Conservation (phyloP, 2,329 filamentous ascomycete species). For the Trichoderma sp. region DNA sequence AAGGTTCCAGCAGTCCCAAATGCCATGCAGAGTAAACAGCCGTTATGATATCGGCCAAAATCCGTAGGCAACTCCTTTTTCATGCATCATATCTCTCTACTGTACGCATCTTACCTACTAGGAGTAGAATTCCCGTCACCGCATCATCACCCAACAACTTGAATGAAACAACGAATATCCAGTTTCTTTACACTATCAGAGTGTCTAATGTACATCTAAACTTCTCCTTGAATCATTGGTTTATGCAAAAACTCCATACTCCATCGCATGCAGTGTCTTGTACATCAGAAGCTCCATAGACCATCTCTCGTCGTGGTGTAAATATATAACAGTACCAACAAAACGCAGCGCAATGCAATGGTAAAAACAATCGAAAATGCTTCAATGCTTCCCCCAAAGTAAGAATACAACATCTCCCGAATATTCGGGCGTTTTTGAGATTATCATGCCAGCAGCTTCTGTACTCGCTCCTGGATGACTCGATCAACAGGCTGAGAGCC, state of each 20-base stretch:
- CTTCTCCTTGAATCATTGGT: not conserved
- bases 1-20: not conserved
- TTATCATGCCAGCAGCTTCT: constrained; percentile 28
- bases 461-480: constrained; percentile 37
- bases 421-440: not conserved
- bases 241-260: constrained; percentile 4
- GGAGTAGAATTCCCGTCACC: not conserved
- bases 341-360: constrained; percentile 19
- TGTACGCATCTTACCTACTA: not conserved
- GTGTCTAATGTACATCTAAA: not conserved
- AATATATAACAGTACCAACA: not conserved
- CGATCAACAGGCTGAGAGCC: constrained; percentile 39
- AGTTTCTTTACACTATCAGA: not conserved
- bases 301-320: not conserved
- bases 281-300: constrained; percentile 1
- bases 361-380: not conserved
- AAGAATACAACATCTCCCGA: not conserved
- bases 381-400: not conserved
- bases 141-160: not conserved
- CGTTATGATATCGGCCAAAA: not conserved
- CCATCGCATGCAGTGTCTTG: constrained; percentile 1
- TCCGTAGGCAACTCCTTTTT: not conserved
- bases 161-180: not conserved
- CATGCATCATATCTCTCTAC: not conserved
- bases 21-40: not conserved